A percentile compares a stretch with the other conserved stretches of the same genome.
Evolutionary conservation across 331 rosid genomes (phyloP).

Genomic region (Cydonia oblonga): DNA sequence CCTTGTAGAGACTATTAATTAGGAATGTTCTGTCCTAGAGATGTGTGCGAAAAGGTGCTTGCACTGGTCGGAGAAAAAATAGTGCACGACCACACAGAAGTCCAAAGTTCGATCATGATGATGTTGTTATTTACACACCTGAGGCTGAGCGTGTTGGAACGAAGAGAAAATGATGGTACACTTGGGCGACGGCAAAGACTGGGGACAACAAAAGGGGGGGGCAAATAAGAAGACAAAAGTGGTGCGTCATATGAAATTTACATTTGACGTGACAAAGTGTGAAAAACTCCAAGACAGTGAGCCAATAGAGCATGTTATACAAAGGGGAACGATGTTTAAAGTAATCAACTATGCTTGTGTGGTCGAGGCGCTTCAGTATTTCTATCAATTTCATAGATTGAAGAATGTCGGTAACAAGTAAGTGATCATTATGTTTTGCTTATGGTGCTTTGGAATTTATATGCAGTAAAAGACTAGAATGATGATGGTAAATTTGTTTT

Average conservation of each 20-base stretch:
- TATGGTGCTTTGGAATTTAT: neutral
- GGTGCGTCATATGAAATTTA: rapidly evolving
- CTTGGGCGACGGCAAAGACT: rapidly evolving
- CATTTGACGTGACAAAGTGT: neutral
- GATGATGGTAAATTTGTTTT: neutral
- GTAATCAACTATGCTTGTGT: rapidly evolving
- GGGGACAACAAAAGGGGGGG: neutral
- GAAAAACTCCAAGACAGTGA: too few relatives aligned
- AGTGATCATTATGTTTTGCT: neutral
- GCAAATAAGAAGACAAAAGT: too few relatives aligned
- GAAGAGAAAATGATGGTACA: too few relatives aligned
- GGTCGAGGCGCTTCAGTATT: neutral
- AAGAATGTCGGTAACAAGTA: too few relatives aligned
- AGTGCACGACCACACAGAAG: rapidly evolving
- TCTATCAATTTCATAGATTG: neutral
- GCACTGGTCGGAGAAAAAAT: neutral
- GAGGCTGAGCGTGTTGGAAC: neutral
- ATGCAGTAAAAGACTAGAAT: neutral
- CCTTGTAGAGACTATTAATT: neutral
- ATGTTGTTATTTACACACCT: too few relatives aligned
- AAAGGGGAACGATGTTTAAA: neutral
- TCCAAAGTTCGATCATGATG: neutral
- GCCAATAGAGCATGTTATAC: neutral
- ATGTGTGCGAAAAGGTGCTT: neutral
- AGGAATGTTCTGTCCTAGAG: neutral